Evolutionary conservation across 2,329 filamentous ascomycete genomes (phyloP).

Genomic region (Cordyceps fumosorosea): DNA sequence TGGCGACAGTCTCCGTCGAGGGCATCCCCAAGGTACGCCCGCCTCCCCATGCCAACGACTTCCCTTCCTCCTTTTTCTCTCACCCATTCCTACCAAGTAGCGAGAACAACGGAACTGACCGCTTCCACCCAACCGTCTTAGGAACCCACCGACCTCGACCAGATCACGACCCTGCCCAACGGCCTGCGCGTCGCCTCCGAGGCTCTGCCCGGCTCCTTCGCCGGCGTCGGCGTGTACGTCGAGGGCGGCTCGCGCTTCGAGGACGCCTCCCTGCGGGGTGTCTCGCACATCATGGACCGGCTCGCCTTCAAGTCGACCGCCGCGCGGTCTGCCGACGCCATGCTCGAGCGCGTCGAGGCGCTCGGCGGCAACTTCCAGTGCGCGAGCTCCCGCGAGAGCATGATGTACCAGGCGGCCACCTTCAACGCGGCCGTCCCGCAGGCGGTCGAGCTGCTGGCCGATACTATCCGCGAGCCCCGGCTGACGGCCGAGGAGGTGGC

Average conservation of each 20-base stretch:
- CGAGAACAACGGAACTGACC: not conserved
- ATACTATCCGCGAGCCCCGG: conserved; percentile 81
- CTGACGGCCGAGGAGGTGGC: conserved; percentile 83
- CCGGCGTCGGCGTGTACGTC: conserved; percentile 90
- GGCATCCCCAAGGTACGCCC: conserved; percentile 29
- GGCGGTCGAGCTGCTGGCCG: conserved; percentile 77
- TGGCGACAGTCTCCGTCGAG: conserved; percentile 30
- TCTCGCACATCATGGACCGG: conserved; percentile 93
- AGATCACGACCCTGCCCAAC: conserved; percentile 83
- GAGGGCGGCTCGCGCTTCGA: conserved; percentile 95
- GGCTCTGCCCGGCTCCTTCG: conserved; percentile 87
- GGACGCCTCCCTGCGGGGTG: conserved; percentile 73
- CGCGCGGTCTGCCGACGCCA: conserved; percentile 66
- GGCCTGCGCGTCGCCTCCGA: conserved; percentile 92
- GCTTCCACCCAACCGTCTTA: conserved; percentile 7
- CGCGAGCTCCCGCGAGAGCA: conserved; percentile 85
- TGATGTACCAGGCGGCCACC: conserved; percentile 98
- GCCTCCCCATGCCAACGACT: no score
- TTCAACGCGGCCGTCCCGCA: conserved; percentile 89
- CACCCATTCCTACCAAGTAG: no score
- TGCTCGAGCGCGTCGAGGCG: conserved; percentile 80
- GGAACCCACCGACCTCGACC: conserved; percentile 80
- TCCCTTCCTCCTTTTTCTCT: not conserved
- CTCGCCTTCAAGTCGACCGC: conserved; percentile 89
- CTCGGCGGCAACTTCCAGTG: conserved; percentile 96